These are phyloP conservation scores for Cytospora piceicola DNA, from an alignment of 2,329 filamentous ascomycete genomes.

Conservation along the genomic window DNA sequence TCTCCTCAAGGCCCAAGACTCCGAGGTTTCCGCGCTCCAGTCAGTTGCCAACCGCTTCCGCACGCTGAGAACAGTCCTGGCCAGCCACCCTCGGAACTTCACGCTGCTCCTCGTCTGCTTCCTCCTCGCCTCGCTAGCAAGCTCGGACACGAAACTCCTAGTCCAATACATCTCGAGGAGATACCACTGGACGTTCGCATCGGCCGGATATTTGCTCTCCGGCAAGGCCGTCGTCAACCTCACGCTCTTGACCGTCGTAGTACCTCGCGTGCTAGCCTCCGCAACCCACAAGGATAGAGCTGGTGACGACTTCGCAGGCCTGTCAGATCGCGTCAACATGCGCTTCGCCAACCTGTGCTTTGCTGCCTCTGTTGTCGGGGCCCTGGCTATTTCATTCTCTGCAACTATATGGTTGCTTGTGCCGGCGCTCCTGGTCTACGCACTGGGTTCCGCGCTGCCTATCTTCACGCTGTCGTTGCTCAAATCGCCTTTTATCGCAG, in stretches of 20 bases:
- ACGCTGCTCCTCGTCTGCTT: constrained; percentile 49
- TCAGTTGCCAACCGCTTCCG: constrained; percentile 38
- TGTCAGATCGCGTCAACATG: constrained; percentile 39
- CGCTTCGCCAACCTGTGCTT: constrained; percentile 44
- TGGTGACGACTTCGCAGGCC: constrained; percentile 31
- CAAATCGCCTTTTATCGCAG: constrained; percentile 48
- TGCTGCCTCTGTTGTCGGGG: constrained; percentile 46
- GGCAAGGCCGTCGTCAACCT: constrained; percentile 55
- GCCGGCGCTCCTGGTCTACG: constrained; percentile 50
- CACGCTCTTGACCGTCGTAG: constrained; percentile 45
- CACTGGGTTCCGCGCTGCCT: constrained; percentile 53
- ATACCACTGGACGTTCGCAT: constrained; percentile 51
- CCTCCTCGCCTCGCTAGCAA: constrained; percentile 53
- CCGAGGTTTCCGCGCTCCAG: constrained; percentile 30
- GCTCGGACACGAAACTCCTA: constrained; percentile 55
- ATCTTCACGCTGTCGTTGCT: constrained; percentile 55
- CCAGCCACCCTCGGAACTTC: constrained; percentile 47
- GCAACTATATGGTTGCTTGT: constrained; percentile 46
- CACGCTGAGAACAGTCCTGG: constrained; percentile 40
- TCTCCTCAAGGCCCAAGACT: constrained; percentile 42
- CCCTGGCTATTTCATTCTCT: constrained; percentile 48
- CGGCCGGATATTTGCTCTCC: constrained; percentile 53
- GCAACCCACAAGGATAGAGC: constrained; percentile 19
- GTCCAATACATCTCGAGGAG: constrained; percentile 56
- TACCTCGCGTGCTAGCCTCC: constrained; percentile 44